Evolutionary conservation across 345 rosid species (phyloP).

Genomic region (Salix brachista): DNA sequence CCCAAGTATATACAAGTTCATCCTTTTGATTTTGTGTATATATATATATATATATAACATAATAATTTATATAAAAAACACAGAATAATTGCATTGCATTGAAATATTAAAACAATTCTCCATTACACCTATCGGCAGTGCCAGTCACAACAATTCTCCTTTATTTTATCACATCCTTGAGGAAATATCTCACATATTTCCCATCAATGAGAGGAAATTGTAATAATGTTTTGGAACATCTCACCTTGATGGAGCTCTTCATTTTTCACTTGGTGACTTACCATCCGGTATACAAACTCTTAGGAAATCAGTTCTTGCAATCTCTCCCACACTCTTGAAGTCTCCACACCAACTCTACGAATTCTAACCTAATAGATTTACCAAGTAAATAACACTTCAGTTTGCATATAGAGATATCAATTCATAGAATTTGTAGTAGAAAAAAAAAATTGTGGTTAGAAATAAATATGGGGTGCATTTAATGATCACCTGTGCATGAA

Average conservation of each 20-base stretch:
- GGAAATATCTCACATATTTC: background rate
- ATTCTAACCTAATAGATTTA: slow-evolving; percentile 34
- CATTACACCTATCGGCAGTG: background rate
- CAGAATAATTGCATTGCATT: too few relatives aligned
- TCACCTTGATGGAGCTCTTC: background rate
- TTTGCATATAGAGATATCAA: background rate
- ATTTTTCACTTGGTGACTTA: background rate
- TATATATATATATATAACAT: too few relatives aligned
- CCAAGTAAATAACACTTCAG: background rate
- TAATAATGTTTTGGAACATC: background rate
- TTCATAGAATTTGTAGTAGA: background rate
- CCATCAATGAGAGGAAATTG: background rate
- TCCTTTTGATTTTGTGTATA: too few relatives aligned
- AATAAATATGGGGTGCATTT: background rate
- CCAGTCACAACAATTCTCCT: background rate
- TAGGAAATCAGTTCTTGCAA: slow-evolving; percentile 30
- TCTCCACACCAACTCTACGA: slow-evolving; percentile 49
- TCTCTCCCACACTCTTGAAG: slow-evolving; percentile 35
- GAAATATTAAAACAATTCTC: background rate
- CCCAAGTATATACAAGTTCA: too few relatives aligned
- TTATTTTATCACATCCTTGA: background rate
- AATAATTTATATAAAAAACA: too few relatives aligned
- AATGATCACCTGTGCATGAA: slow-evolving; percentile 52
- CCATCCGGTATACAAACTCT: background rate
- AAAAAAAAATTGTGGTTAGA: background rate